phyloP scores from a whole-genome alignment of 2,329 filamentous ascomycete genomes.

The Microsporum ferrugineum region DNA sequence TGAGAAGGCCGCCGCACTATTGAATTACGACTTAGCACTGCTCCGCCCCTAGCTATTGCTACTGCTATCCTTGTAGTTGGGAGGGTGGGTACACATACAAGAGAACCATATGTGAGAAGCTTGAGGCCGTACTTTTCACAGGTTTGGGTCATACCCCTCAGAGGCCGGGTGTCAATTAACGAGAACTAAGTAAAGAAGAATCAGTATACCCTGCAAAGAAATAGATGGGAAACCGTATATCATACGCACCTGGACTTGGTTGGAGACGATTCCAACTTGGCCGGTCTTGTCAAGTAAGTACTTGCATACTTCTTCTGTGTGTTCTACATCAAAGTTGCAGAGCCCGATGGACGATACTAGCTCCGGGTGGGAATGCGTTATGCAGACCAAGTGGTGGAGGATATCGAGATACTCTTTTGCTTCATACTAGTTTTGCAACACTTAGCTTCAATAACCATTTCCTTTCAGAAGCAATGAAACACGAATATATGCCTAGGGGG shows the following conservation, averaged over 20 bases:
- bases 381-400: constrained; percentile 13
- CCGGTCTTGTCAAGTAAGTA: background rate
- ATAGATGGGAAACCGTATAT: background rate
- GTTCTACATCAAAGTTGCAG: constrained; percentile 34
- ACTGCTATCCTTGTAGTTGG: background rate
- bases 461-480: background rate
- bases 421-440: constrained; percentile 20
- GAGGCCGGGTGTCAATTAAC: constrained; percentile 31
- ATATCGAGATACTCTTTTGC: constrained; percentile 29
- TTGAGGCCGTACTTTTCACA: constrained; percentile 32
- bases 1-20: constrained; percentile 32
- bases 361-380: constrained; percentile 24
- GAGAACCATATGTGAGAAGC: constrained; percentile 35
- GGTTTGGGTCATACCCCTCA: constrained; percentile 27
- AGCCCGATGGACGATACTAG: constrained; percentile 28
- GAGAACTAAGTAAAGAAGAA: constrained; percentile 24
- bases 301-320: constrained; percentile 24
- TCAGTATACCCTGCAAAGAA: background rate
- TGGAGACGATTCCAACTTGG: background rate
- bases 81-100: constrained; percentile 19
- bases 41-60: background rate
- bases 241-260: background rate
- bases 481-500: background rate
- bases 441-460: constrained; percentile 1
- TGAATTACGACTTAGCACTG: background rate